A percentile compares a stretch with the other conserved stretches of the same genome.
Evolutionary conservation across 2,329 filamentous ascomycete genomes (phyloP).

Genomic region (Nemania sp.): DNA sequence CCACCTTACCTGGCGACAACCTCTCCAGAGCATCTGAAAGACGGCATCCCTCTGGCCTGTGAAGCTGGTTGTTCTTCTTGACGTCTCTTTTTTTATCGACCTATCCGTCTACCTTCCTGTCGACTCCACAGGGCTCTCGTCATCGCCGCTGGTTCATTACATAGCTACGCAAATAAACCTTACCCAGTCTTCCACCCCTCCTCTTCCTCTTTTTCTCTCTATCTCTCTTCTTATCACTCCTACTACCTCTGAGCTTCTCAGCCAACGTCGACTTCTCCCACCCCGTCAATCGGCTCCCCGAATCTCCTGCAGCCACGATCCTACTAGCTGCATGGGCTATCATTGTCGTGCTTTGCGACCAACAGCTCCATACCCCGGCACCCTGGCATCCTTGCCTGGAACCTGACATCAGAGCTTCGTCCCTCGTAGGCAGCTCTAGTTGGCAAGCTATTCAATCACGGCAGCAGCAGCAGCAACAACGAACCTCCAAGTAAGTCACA

Average conservation of each 20-base stretch:
- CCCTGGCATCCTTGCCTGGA: conserved; percentile 8
- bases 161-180: conserved; percentile 13
- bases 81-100: not conserved
- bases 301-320: conserved; percentile 16
- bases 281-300: conserved; percentile 16
- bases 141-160: conserved; percentile 11
- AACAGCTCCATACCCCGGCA: not conserved
- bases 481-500: conserved; percentile 11
- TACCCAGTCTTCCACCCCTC: conserved; percentile 17
- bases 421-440: conserved; percentile 14
- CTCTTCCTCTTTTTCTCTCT: too few relatives aligned
- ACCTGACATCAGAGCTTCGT: conserved; percentile 8
- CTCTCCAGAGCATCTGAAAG: not conserved
- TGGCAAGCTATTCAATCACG: conserved; percentile 12
- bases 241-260: conserved; percentile 2
- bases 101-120: not conserved
- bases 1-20: too few relatives aligned
- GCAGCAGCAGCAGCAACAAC: too few relatives aligned
- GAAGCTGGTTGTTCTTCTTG: not conserved
- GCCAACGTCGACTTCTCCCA: conserved; percentile 15
- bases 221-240: conserved; percentile 9
- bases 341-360: conserved; percentile 10
- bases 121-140: conserved; percentile 14
- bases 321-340: conserved; percentile 24
- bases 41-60: not conserved